phyloP scores from a whole-genome alignment of 2,329 filamentous ascomycete species.

The Exophiala bonariae region DNA sequence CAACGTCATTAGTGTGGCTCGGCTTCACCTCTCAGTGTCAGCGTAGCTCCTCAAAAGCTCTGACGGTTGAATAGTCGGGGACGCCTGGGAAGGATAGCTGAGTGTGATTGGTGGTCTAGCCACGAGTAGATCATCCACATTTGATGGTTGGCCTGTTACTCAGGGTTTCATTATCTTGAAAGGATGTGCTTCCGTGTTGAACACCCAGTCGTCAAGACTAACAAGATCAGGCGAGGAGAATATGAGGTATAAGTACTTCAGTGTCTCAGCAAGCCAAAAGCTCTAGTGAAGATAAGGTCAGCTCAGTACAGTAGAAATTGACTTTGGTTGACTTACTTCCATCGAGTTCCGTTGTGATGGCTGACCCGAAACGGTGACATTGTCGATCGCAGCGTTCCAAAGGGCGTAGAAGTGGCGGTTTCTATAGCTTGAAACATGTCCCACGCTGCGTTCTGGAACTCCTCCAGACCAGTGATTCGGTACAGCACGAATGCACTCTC shows the following conservation, averaged over 20 bases:
- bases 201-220: slow-evolving; percentile 45
- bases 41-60: no score
- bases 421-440: slow-evolving; percentile 50
- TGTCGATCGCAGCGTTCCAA: slow-evolving; percentile 66
- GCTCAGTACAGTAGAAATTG: no score
- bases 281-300: slow-evolving; percentile 24
- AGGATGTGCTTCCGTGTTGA: slow-evolving; percentile 44
- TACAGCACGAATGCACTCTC: slow-evolving; percentile 62
- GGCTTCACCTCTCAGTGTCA: no score
- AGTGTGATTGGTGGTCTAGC: no score
- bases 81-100: no score
- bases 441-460: slow-evolving; percentile 47
- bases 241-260: slow-evolving; percentile 47
- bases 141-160: no score
- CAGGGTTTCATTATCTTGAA: slow-evolving; percentile 21
- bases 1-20: no score
- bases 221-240: slow-evolving; percentile 41
- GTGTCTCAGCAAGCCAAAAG: slow-evolving; percentile 46
- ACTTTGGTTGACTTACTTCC: slow-evolving; percentile 4
- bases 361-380: slow-evolving; percentile 43
- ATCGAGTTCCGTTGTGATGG: slow-evolving; percentile 8
- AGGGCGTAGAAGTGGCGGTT: slow-evolving; percentile 41
- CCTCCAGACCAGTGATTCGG: slow-evolving; percentile 57
- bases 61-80: no score
- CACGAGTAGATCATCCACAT: no score